Percentiles rank a stretch among this genome's conserved stretches.
Evolutionary conservation across 805 yeast genomes (phyloP).

Genomic region (Lipomyces lipofer): DNA sequence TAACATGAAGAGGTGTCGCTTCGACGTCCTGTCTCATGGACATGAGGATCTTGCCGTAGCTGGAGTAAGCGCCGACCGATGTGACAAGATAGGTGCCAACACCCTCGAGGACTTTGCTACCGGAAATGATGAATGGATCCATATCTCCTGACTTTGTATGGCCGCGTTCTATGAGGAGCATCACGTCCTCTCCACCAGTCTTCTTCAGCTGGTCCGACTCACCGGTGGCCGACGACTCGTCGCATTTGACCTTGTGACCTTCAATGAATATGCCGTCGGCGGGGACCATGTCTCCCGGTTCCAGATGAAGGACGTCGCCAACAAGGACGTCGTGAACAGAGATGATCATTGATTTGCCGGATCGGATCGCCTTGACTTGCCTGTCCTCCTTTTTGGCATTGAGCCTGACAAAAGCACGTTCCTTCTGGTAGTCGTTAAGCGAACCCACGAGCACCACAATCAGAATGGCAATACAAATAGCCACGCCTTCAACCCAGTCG

Average conservation of each 20-base stretch:
- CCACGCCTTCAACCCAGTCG: constrained; percentile 98
- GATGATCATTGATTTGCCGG: constrained; percentile 63
- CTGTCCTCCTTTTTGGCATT: constrained; percentile 86
- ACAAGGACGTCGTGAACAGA: constrained; percentile 74
- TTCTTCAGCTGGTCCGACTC: constrained; percentile 88
- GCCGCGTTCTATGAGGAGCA: constrained; percentile 59
- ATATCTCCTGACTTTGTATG: constrained; percentile 35
- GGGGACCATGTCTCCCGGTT: constrained; percentile 94
- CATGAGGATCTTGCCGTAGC: constrained; percentile 87
- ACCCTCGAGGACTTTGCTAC: constrained; percentile 80
- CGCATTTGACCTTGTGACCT: constrained; percentile 83
- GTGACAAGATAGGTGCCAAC: constrained; percentile 81
- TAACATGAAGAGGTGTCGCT: constrained; percentile 78
- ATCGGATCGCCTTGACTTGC: constrained; percentile 68
- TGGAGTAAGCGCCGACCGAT: constrained; percentile 83
- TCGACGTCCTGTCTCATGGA: constrained; percentile 61
- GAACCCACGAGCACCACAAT: constrained; percentile 93
- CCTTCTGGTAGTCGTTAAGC: constrained; percentile 91
- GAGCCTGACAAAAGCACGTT: constrained; percentile 83
- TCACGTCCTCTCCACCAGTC: constrained; percentile 88
- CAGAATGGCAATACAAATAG: constrained; percentile 83
- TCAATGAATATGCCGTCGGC: constrained; percentile 90
- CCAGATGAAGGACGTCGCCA: constrained; percentile 78
- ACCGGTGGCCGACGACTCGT: constrained; percentile 96
- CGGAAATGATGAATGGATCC: constrained; percentile 87